A percentile compares a stretch with the other conserved stretches of the same genome.
These are phyloP conservation scores for Mycosphaerella sp. DNA, from an alignment of 2,329 filamentous ascomycete genomes.

Conservation along the genomic window DNA sequence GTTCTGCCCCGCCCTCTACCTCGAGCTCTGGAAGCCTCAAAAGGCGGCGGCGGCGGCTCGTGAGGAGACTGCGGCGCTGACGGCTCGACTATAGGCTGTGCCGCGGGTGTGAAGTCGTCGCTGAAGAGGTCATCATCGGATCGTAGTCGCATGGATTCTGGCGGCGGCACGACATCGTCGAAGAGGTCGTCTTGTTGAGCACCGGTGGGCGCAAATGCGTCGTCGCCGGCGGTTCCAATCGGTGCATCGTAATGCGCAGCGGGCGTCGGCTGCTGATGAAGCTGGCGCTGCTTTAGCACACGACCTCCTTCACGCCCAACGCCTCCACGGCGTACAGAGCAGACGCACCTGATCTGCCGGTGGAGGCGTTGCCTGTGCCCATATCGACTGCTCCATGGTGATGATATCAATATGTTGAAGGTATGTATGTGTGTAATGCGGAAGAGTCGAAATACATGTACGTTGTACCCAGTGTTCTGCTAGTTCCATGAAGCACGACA, in stretches of 20 bases:
- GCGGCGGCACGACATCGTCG: conserved; percentile 32
- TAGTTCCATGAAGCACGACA: not conserved
- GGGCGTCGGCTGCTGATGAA: not conserved
- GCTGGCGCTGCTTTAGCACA: not conserved
- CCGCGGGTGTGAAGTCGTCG: conserved; percentile 46
- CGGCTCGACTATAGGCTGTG: conserved; percentile 36
- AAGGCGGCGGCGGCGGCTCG: conserved; percentile 5
- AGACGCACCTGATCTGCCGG: not conserved
- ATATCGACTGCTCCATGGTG: conserved; percentile 7
- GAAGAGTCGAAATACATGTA: not conserved
- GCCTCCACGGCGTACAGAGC: not conserved
- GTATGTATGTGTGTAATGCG: not conserved
- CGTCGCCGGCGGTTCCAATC: conserved; percentile 6
- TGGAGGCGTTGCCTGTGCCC: conserved; percentile 1
- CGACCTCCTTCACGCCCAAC: not conserved
- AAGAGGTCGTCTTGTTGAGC: conserved; percentile 32
- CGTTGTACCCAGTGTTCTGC: not conserved
- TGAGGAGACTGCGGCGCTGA: conserved; percentile 12
- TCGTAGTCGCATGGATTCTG: conserved; percentile 47
- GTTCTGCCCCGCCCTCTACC: conserved; percentile 21
- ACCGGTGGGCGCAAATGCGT: conserved; percentile 34
- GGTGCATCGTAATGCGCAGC: not conserved
- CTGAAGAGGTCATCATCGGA: conserved; percentile 47
- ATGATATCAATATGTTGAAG: not conserved
- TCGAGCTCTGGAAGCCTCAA: not conserved